Conservation (phyloP, 139 green algal species). For the Haematococcus sp. region DNA sequence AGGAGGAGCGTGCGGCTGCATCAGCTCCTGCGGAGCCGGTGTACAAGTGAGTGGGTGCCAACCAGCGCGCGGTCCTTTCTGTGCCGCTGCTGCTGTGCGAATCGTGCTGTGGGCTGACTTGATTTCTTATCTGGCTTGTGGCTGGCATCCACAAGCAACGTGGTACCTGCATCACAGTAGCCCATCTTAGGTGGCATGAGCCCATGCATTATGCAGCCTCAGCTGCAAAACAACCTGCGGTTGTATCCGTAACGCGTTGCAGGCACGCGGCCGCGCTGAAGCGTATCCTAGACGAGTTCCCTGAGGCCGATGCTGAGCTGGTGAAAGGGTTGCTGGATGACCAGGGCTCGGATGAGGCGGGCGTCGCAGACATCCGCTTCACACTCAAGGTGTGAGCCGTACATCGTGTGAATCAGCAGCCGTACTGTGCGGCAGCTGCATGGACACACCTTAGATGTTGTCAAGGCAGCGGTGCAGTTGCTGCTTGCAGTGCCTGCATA, state of each 20-base stretch:
- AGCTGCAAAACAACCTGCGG: too few relatives aligned
- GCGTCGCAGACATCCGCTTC: constrained; percentile 8
- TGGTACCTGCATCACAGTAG: too few relatives aligned
- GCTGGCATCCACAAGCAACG: too few relatives aligned
- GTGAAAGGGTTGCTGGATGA: constrained; percentile 16
- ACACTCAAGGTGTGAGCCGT: background rate
- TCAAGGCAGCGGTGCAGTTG: background rate
- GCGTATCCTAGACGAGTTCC: constrained; percentile 10
- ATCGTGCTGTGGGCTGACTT: background rate
- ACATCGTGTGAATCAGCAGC: background rate
- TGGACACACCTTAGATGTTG: background rate
- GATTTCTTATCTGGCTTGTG: too few relatives aligned
- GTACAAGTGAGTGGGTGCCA: background rate
- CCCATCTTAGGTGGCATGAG: too few relatives aligned
- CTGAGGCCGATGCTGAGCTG: constrained; percentile 10
- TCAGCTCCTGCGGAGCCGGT: background rate
- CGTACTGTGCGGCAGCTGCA: background rate
- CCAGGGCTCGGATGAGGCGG: constrained; percentile 2
- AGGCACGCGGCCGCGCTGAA: constrained; percentile 5
- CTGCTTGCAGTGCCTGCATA: too few relatives aligned
- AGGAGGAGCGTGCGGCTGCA: background rate
- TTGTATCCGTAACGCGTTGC: too few relatives aligned
- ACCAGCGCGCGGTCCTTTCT: background rate
- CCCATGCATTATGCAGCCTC: too few relatives aligned
- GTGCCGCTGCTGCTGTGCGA: background rate